phyloP scores from a whole-genome alignment of 2,329 filamentous ascomycete genomes.

The Trichophyton verrucosum region DNA sequence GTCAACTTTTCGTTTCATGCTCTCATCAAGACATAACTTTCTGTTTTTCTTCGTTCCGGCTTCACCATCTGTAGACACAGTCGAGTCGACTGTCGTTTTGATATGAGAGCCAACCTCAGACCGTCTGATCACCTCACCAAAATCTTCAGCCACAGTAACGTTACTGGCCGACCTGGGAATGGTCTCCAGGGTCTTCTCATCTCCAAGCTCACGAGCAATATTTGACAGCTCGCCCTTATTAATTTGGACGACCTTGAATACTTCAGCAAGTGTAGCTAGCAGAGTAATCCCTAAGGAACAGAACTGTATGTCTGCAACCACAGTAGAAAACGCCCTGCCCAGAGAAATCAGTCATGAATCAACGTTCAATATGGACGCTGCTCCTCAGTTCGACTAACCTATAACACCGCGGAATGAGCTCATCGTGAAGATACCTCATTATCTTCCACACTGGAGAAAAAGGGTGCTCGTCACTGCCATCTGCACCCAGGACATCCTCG shows the following conservation, averaged over 20 bases:
- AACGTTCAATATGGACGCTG: no score
- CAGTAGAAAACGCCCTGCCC: slow-evolving; percentile 47
- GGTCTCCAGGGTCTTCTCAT: neutral
- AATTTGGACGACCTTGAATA: slow-evolving; percentile 31
- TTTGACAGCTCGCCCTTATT: neutral
- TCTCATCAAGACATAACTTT: neutral
- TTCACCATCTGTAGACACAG: neutral
- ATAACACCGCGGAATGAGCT: slow-evolving; percentile 32
- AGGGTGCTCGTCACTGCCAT: neutral
- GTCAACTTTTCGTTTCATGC: slow-evolving; percentile 1
- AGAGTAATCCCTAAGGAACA: slow-evolving; percentile 58
- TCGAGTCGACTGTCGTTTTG: neutral
- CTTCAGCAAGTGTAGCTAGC: slow-evolving; percentile 50
- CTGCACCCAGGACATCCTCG: slow-evolving; percentile 14
- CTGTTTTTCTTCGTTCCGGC: neutral
- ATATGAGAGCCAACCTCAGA: neutral
- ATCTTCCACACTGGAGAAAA: slow-evolving; percentile 20
- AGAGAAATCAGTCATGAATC: no score
- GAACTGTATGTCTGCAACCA: slow-evolving; percentile 61
- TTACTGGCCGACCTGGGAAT: neutral
- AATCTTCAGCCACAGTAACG: slow-evolving; percentile 7
- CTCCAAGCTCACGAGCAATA: neutral
- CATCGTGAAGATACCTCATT: slow-evolving; percentile 20
- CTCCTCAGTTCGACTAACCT: slow-evolving; percentile 21
- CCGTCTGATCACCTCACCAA: slow-evolving; percentile 8